phyloP scores from a whole-genome alignment of 2,329 filamentous ascomycete genomes.

The Ceratocystis huliohia region DNA sequence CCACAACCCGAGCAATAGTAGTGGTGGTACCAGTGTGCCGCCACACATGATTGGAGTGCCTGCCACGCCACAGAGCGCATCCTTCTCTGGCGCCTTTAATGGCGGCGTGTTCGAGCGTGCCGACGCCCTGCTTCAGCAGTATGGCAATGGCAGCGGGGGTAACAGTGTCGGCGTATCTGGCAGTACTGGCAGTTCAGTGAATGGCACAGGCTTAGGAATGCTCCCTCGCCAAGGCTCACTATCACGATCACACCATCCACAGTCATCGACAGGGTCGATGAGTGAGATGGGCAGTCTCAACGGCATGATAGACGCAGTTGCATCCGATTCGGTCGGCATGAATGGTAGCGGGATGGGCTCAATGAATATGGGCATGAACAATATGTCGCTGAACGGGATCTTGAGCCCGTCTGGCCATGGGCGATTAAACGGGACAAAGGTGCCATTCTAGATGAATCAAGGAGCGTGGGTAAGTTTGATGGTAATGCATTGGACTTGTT shows the following conservation, averaged over 20 bases:
- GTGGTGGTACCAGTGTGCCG: slow-evolving; percentile 4
- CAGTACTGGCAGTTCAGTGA: neutral
- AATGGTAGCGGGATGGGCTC: slow-evolving; percentile 7
- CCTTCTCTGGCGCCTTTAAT: slow-evolving; percentile 42
- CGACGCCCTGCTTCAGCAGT: slow-evolving; percentile 42
- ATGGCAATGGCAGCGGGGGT: slow-evolving; percentile 38
- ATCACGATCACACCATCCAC: slow-evolving; percentile 23
- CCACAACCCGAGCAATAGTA: slow-evolving; percentile 15
- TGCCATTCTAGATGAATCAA: slow-evolving; percentile 28
- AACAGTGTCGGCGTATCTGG: neutral
- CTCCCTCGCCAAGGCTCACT: slow-evolving; percentile 35
- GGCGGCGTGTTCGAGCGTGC: slow-evolving; percentile 50
- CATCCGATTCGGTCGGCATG: neutral
- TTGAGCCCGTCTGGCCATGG: slow-evolving; percentile 23
- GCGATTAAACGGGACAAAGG: slow-evolving; percentile 31
- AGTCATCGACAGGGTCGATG: slow-evolving; percentile 20
- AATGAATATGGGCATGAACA: neutral
- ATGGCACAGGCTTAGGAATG: slow-evolving; percentile 34
- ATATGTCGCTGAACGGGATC: slow-evolving; percentile 8
- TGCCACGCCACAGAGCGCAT: slow-evolving; percentile 49
- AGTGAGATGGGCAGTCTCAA: slow-evolving; percentile 16
- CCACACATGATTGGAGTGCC: slow-evolving; percentile 55
- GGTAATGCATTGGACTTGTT: neutral
- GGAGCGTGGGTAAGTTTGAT: neutral
- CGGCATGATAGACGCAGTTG: slow-evolving; percentile 12